phyloP scores from a whole-genome alignment of 768 basidiomycete genomes.

The Lanmaoa pseudosensibilis region DNA sequence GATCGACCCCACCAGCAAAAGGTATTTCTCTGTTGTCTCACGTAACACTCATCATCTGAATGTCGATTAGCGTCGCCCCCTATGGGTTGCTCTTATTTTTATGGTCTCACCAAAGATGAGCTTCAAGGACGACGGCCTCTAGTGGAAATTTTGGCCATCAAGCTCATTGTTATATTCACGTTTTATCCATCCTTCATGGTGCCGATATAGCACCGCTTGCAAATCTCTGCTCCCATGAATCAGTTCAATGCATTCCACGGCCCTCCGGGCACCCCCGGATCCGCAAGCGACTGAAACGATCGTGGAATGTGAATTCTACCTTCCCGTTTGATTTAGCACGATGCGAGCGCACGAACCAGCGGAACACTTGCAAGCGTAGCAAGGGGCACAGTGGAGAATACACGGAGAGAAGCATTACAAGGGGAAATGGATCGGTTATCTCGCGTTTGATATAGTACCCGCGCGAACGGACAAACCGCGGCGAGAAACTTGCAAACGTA shows the following conservation, averaged over 20 bases:
- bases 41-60: not conserved
- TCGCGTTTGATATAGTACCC: too few relatives aligned
- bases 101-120: conserved; percentile 80
- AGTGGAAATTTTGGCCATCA: conserved; percentile 65
- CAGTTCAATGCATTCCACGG: conserved; percentile 71
- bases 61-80: conserved; percentile 60
- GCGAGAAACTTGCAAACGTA: too few relatives aligned
- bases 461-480: too few relatives aligned
- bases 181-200: conserved; percentile 85
- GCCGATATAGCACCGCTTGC: not conserved
- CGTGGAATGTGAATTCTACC: too few relatives aligned
- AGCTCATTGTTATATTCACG: conserved; percentile 83
- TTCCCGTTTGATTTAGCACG: too few relatives aligned
- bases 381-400: too few relatives aligned
- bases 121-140: conserved; percentile 74
- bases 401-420: too few relatives aligned
- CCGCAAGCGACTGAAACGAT: too few relatives aligned
- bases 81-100: conserved; percentile 86
- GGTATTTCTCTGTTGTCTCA: conserved; percentile 39
- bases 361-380: too few relatives aligned
- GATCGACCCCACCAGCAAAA: conserved; percentile 81
- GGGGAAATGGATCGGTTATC: too few relatives aligned
- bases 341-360: too few relatives aligned
- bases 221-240: conserved; percentile 3
- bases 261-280: too few relatives aligned